phyloP scores from a whole-genome alignment of 495 filamentous ascomycete genomes.

The Astrothelium macrocarpum region DNA sequence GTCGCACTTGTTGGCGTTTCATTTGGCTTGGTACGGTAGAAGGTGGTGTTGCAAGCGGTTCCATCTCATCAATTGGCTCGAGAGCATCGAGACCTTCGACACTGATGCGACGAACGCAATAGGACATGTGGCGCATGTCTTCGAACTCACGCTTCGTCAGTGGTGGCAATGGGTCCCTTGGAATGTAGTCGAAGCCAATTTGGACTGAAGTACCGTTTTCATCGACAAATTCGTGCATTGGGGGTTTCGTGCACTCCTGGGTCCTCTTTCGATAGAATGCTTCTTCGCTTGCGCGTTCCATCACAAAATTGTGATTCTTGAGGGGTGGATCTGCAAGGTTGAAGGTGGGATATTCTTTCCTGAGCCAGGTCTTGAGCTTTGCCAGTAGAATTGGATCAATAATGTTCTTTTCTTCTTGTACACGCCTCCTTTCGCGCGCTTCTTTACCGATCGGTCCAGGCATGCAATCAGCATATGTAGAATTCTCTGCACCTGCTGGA shows the following conservation, averaged over 20 bases:
- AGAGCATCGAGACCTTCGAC: conserved; percentile 3
- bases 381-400: neutral
- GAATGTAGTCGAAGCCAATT: neutral
- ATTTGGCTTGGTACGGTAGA: conserved; percentile 1
- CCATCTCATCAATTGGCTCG: neutral
- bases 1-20: conserved; percentile 4
- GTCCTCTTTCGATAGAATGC: neutral
- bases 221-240: conserved; percentile 1
- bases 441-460: neutral
- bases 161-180: neutral
- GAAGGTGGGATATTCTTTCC: neutral
- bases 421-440: neutral
- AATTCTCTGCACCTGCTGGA: neutral
- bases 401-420: neutral
- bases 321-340: neutral
- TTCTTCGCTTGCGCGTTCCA: neutral
- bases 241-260: neutral
- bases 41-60: neutral
- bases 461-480: neutral
- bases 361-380: neutral
- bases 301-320: neutral
- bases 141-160: neutral
- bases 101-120: neutral
- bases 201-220: neutral
- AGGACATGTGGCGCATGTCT: neutral